Conservation (phyloP, 257 asterid genomes). For the Paraleonurus japonicus region DNA sequence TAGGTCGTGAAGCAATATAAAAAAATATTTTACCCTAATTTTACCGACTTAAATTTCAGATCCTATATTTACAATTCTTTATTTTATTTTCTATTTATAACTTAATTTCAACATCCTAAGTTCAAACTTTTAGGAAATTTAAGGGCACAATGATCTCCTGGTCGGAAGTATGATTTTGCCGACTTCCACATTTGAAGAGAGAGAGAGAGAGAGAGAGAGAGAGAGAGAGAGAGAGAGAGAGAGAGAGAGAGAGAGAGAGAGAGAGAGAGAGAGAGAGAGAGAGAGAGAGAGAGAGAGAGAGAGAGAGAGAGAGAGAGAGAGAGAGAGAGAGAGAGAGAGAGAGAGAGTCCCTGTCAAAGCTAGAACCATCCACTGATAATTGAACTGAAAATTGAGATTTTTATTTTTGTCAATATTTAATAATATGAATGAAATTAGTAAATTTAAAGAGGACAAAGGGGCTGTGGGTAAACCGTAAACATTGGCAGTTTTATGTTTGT, state of each 20-base stretch:
- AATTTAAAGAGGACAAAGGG: constrained; percentile 9
- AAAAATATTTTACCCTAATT: too few relatives aligned
- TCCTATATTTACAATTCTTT: too few relatives aligned
- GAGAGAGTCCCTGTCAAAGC: background rate
- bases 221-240: background rate
- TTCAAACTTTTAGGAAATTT: too few relatives aligned
- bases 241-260: background rate
- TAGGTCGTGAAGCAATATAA: too few relatives aligned
- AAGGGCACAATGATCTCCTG: too few relatives aligned
- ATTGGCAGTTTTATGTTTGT: constrained; percentile 25
- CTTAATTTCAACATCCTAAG: too few relatives aligned
- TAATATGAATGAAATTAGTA: constrained; percentile 21
- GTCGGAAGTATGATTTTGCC: background rate
- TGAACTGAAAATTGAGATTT: background rate
- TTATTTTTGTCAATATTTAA: background rate
- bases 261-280: background rate
- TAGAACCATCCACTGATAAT: background rate
- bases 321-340: too few relatives aligned
- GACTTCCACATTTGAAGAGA: background rate
- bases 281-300: too few relatives aligned
- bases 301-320: background rate
- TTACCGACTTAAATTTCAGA: too few relatives aligned
- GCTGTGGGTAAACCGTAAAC: background rate
- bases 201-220: background rate
- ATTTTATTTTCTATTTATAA: too few relatives aligned